phyloP scores from a whole-genome alignment of 1,139 yeast species.

The Kodamaea ohmeri region DNA sequence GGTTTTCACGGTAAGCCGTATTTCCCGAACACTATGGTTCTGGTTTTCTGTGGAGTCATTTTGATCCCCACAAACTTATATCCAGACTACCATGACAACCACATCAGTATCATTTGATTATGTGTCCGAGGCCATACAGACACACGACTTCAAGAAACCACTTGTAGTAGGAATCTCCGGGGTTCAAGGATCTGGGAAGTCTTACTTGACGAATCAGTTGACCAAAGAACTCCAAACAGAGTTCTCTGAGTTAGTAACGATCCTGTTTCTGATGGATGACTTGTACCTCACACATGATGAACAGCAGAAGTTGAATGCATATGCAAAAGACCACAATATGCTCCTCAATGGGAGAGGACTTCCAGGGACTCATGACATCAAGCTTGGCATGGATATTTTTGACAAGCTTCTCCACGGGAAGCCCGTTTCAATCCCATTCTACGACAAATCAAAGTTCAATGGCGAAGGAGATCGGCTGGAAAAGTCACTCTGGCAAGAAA shows the following conservation, averaged over 20 bases:
- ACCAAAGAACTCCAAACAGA: conserved; percentile 29
- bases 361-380: conserved; percentile 90
- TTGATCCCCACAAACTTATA: conserved; percentile 1
- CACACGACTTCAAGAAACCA: conserved; percentile 34
- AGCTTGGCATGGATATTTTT: conserved; percentile 30
- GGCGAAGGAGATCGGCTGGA: conserved; percentile 80
- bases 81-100: conserved; percentile 5
- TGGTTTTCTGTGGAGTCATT: neutral
- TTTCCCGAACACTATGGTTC: too few relatives aligned
- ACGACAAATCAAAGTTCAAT: conserved; percentile 69
- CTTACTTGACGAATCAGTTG: conserved; percentile 57
- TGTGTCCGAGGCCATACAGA: conserved; percentile 20
- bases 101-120: conserved; percentile 15
- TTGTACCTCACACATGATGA: conserved; percentile 67
- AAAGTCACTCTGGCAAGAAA: conserved; percentile 33
- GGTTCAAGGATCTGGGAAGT: conserved; percentile 93
- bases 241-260: conserved; percentile 43
- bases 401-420: conserved; percentile 16
- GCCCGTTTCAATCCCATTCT: conserved; percentile 55
- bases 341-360: conserved; percentile 78
- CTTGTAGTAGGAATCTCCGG: conserved; percentile 73
- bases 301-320: conserved; percentile 46
- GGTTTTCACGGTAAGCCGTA: too few relatives aligned
- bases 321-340: conserved; percentile 34
- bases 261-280: conserved; percentile 81